Conservation (phyloP, 768 basidiomycete genomes). For the Boletus patriciae region DNA sequence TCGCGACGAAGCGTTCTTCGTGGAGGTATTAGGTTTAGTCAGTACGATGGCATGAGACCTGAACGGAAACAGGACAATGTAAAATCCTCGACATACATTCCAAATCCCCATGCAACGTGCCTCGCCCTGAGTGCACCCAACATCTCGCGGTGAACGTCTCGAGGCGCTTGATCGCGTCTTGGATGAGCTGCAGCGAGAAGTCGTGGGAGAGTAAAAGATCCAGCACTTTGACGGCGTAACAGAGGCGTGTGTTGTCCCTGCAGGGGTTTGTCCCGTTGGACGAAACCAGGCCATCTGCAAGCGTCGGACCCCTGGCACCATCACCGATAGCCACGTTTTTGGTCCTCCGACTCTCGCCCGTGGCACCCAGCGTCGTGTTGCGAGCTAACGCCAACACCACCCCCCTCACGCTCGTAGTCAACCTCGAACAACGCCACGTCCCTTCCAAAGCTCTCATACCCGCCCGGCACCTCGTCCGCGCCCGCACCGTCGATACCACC, state of each 20-base stretch:
- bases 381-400: too few species aligned
- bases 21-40: too few species aligned
- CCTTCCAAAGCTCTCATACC: constrained; percentile 26
- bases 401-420: constrained; percentile 29
- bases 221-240: constrained; percentile 40
- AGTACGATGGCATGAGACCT: too few species aligned
- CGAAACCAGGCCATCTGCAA: too few species aligned
- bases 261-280: neutral
- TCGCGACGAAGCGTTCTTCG: too few species aligned
- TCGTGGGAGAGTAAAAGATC: constrained; percentile 92
- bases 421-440: constrained; percentile 52
- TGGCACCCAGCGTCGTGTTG: constrained; percentile 28
- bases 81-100: constrained; percentile 47
- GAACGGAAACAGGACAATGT: too few species aligned
- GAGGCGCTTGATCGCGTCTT: constrained; percentile 88
- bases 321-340: too few species aligned
- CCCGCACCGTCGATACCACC: neutral
- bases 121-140: constrained; percentile 73
- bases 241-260: neutral
- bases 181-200: constrained; percentile 86
- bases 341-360: constrained; percentile 15
- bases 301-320: too few species aligned
- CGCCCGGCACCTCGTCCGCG: neutral
- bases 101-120: constrained; percentile 82
- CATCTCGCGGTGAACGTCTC: constrained; percentile 83